Base-by-base conservation (phyloP, 2,329 filamentous ascomycete genomes). In the Xylariales sp. region DNA sequence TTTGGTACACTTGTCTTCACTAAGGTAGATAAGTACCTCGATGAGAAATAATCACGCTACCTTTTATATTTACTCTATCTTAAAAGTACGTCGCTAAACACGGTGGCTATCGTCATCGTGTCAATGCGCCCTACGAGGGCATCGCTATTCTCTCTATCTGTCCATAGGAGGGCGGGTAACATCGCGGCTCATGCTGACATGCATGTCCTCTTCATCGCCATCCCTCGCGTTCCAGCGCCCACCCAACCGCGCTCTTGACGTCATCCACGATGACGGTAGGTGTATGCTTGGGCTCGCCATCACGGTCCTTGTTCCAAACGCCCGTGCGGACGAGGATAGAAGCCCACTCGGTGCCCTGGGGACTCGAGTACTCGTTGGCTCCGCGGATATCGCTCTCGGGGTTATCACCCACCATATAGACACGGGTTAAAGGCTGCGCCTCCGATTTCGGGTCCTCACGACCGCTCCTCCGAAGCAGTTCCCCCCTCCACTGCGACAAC, bases 341-440 rank as follows among this genome's bases (percentile, higher is more conserved):
- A 48, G 85, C 82, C 94, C 94, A 97, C 66, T 89, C 83, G n/a
- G 89, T 92, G 8, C 90, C 90, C 64, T 86, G 80, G 3, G 85
- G 82, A 69, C 91, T 92, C 52, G 82, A 76, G 76, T 91, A 97
- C 53, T 87, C 85, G 77, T 97, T 97, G 23, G 93, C 94, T 5
- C 96, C 96, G 5, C 88, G 84, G 72, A 99, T 97, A 78, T 99
- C 96, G 73, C 92, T 96, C 76, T 93, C 93, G 5, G 92, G 92
- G 75, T 95, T 95, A 76, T 95, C 92, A 5, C 96, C 96, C 49
- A 98, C 88, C 95, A 98, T 98, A 80, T 97, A 98, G 10, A 98
- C 94, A 50, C 86, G 87, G 74, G 85, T 84, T 63, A 97, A 80
- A n/a, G 86, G 84, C 16, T 36, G n/a, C 3, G 28, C 34, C 32